These are phyloP conservation scores for Chlorella sorokiniana DNA, from an alignment of 139 green algal genomes.

Conservation along the genomic window DNA sequence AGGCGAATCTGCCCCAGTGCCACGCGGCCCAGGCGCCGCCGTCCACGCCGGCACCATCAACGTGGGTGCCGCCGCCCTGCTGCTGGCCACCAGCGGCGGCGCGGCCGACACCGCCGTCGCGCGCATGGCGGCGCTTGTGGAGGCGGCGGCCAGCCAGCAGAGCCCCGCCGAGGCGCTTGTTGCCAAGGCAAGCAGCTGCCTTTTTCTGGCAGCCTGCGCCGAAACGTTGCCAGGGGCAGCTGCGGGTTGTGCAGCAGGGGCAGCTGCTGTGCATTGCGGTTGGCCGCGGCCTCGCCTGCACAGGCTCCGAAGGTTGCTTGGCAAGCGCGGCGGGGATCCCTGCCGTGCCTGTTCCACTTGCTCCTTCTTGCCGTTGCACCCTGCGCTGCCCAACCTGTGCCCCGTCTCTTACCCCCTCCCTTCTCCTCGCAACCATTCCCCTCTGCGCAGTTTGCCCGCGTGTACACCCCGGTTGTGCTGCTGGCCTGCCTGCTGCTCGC, in stretches of 20 bases:
- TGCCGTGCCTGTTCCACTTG: too few species aligned
- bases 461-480: conserved; percentile 80
- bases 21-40: conserved; percentile 50
- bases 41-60: conserved; percentile 75
- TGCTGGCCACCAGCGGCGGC: conserved; percentile 55
- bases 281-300: too few species aligned
- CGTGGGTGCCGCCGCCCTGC: conserved; percentile 48
- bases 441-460: conserved; percentile 54
- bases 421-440: not conserved
- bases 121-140: conserved; percentile 67
- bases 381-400: too few species aligned
- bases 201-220: too few species aligned
- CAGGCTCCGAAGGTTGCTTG: too few species aligned
- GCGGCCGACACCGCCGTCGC: conserved; percentile 72
- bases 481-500: conserved; percentile 59
- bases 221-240: too few species aligned
- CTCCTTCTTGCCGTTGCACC: too few species aligned
- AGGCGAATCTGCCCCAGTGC: conserved; percentile 55
- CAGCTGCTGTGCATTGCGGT: too few species aligned
- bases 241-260: not conserved
- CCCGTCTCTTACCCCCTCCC: not conserved
- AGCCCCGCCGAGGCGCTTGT: conserved; percentile 60
- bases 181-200: conserved; percentile 19
- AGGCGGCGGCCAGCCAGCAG: conserved; percentile 47
- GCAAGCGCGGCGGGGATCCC: too few species aligned